Conservation (phyloP, 148 eudicot species). For the Dianthus caryophyllus region DNA sequence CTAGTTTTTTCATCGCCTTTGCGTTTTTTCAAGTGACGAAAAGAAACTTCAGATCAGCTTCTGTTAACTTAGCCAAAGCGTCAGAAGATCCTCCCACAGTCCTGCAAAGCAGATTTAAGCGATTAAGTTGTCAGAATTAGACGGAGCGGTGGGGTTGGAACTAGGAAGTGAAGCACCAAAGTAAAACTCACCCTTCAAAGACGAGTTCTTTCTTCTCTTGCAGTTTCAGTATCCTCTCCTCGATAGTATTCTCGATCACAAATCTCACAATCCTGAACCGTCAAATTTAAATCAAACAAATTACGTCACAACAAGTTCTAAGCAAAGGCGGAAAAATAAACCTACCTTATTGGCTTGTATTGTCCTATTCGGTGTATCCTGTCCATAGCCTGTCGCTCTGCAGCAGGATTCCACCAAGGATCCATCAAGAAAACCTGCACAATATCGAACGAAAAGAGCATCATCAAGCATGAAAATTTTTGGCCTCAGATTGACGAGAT, state of each 20-base stretch:
- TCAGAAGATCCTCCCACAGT: conserved; percentile 85
- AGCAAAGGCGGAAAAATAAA: neutral
- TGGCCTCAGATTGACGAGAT: too few relatives aligned
- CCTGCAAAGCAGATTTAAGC: conserved; percentile 33
- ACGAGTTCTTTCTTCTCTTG: conserved; percentile 94
- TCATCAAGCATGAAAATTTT: neutral
- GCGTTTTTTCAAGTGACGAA: conserved; percentile 36
- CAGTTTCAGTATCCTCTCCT: conserved; percentile 85
- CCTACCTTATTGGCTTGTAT: conserved; percentile 78
- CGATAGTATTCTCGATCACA: conserved; percentile 74
- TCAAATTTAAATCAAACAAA: neutral
- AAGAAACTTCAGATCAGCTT: conserved; percentile 79
- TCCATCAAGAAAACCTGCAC: conserved; percentile 94
- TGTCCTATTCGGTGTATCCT: conserved; percentile 95
- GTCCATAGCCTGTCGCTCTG: conserved; percentile 92
- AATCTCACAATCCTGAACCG: conserved; percentile 68
- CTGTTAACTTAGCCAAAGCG: conserved; percentile 74
- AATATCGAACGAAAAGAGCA: neutral
- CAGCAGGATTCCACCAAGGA: conserved; percentile 99
- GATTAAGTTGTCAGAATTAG: neutral
- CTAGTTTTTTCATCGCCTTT: neutral
- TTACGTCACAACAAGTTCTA: neutral
- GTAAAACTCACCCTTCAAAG: conserved; percentile 73
- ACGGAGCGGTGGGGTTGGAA: neutral
- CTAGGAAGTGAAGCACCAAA: neutral